Percentiles rank a stretch among this genome's conserved stretches.
Conservation (phyloP, 1,139 yeast species). For the Wickerhamomyces sp. region DNA sequence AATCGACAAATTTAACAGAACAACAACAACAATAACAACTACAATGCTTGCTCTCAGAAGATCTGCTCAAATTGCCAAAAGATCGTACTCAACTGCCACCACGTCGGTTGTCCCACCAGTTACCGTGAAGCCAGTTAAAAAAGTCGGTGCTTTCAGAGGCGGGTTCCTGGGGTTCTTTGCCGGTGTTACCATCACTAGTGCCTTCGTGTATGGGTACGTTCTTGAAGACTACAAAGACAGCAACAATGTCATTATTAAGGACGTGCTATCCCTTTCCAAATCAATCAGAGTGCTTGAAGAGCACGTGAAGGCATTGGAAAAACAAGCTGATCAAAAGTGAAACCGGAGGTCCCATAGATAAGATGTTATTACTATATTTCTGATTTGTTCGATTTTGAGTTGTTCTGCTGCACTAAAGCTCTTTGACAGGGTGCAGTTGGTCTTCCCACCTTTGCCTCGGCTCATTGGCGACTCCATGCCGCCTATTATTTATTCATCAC, state of each 20-base stretch:
- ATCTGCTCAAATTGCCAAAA: slow-evolving; percentile 2
- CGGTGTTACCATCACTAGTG: slow-evolving; percentile 73
- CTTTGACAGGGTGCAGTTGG: no score
- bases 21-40: no score
- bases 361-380: no score
- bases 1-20: no score
- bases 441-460: no score
- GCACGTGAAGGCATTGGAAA: slow-evolving; percentile 53
- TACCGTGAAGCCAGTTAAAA: slow-evolving; percentile 26
- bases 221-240: slow-evolving; percentile 73
- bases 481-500: no score
- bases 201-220: slow-evolving; percentile 71
- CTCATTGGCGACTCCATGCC: no score
- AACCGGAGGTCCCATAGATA: no score
- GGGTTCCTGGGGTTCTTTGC: slow-evolving; percentile 70
- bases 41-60: background rate
- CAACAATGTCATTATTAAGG: slow-evolving; percentile 68
- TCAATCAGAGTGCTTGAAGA: slow-evolving; percentile 65
- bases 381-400: no score
- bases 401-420: no score
- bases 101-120: slow-evolving; percentile 13
- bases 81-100: slow-evolving; percentile 29
- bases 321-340: slow-evolving; percentile 10
- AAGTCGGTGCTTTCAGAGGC: slow-evolving; percentile 60
- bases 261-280: slow-evolving; percentile 64